Conservation (phyloP, 2,329 filamentous ascomycete species). For the Tolypocladium paradoxum region DNA sequence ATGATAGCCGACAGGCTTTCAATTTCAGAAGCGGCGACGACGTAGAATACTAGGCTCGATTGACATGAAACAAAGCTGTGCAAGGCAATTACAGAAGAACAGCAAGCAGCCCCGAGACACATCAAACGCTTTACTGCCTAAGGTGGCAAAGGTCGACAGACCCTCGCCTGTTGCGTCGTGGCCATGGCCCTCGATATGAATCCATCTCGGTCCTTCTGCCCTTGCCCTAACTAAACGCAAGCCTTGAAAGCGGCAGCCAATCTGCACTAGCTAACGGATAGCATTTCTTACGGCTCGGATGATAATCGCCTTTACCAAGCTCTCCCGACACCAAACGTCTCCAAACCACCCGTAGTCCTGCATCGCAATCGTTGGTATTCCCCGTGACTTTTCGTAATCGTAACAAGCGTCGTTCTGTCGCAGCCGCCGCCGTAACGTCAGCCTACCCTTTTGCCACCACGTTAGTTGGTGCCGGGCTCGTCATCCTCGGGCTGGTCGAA, state of each 20-base stretch:
- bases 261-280: neutral
- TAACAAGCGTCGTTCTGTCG: slow-evolving; percentile 11
- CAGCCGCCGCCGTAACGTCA: neutral
- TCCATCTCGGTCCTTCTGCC: neutral
- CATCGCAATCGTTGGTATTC: neutral
- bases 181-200: neutral
- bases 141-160: neutral
- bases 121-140: neutral
- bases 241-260: neutral
- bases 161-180: neutral
- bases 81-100: neutral
- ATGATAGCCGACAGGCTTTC: neutral
- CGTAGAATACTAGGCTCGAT: neutral
- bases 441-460: slow-evolving; percentile 2
- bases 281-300: neutral
- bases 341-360: neutral
- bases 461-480: slow-evolving; percentile 39
- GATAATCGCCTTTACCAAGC: neutral
- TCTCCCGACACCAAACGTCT: neutral
- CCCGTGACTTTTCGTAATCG: slow-evolving; percentile 12
- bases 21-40: neutral
- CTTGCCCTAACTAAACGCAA: neutral
- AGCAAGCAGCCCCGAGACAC: neutral
- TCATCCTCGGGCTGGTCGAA: slow-evolving; percentile 94
- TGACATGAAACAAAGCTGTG: neutral